phyloP scores from a whole-genome alignment of 2,329 filamentous ascomycete species.

The Diplodia sapinea region DNA sequence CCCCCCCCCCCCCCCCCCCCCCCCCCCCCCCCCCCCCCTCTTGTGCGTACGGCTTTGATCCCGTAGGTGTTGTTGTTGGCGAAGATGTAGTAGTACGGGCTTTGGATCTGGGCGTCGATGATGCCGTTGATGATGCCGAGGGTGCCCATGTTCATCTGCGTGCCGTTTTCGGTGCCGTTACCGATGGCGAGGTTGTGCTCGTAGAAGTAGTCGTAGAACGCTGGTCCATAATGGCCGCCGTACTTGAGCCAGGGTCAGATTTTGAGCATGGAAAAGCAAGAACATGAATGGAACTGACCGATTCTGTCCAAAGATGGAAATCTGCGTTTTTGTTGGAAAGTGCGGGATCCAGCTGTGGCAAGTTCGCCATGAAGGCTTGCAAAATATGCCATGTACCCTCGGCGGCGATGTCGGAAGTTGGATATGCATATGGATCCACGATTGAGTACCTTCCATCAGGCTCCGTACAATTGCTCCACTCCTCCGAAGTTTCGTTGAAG shows the following conservation, averaged over 20 bases:
- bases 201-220: conserved; percentile 63
- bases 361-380: conserved; percentile 45
- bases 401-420: conserved; percentile 45
- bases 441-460: conserved; percentile 4
- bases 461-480: conserved; percentile 10
- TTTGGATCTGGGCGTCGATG: conserved; percentile 57
- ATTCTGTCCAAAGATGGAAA: conserved; percentile 60
- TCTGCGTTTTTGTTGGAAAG: conserved; percentile 58
- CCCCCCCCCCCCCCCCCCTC: too few relatives aligned
- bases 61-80: conserved; percentile 63
- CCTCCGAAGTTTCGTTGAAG: background rate
- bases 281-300: background rate
- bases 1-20: too few relatives aligned
- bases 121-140: conserved; percentile 63
- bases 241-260: conserved; percentile 35
- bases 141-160: conserved; percentile 60
- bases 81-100: conserved; percentile 55
- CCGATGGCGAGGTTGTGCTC: conserved; percentile 60
- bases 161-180: conserved; percentile 55
- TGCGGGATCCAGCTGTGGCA: conserved; percentile 51
- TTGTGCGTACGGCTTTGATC: conserved; percentile 45
- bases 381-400: conserved; percentile 46
- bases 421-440: conserved; percentile 29
- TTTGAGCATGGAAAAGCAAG: background rate
- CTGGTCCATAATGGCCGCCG: conserved; percentile 58